Conservation (phyloP, 2,329 filamentous ascomycete species). For the Hortaea sp. region DNA sequence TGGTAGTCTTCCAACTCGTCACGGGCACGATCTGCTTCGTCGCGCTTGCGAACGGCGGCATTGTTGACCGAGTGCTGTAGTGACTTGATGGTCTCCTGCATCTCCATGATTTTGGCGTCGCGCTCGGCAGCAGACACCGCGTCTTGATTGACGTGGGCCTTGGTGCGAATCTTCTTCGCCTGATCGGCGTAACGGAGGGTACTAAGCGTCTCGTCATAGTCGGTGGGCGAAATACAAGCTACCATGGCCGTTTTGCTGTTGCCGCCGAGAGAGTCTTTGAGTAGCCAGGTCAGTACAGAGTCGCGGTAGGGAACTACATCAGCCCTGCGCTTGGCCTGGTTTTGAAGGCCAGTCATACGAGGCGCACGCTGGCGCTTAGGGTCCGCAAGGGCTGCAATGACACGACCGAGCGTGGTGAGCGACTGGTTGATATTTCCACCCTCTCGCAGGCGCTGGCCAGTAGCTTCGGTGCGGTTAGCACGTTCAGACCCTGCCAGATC, state of each 20-base stretch:
- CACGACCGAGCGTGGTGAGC: slow-evolving; percentile 84
- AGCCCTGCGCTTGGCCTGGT: slow-evolving; percentile 36
- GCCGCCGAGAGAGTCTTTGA: slow-evolving; percentile 90
- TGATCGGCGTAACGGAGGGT: slow-evolving; percentile 96
- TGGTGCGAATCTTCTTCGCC: slow-evolving; percentile 91
- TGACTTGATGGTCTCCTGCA: slow-evolving; percentile 86
- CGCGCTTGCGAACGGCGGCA: slow-evolving; percentile 57
- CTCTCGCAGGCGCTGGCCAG: slow-evolving; percentile 79
- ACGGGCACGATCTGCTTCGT: slow-evolving; percentile 60
- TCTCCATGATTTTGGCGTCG: slow-evolving; percentile 85
- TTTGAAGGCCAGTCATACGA: slow-evolving; percentile 38
- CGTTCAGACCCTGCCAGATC: slow-evolving; percentile 92
- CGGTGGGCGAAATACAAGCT: slow-evolving; percentile 85
- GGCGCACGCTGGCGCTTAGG: slow-evolving; percentile 41
- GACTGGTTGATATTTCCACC: slow-evolving; percentile 99
- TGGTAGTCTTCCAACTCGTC: slow-evolving; percentile 92
- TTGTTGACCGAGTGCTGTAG: slow-evolving; percentile 64
- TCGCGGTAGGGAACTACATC: slow-evolving; percentile 82
- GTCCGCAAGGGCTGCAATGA: slow-evolving; percentile 81
- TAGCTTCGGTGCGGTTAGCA: slow-evolving; percentile 91
- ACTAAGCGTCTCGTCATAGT: slow-evolving; percentile 94
- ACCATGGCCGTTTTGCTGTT: slow-evolving; percentile 99
- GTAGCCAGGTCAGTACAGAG: slow-evolving; percentile 71
- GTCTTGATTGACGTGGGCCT: slow-evolving; percentile 91
- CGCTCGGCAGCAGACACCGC: slow-evolving; percentile 84